Percentiles rank a stretch among this genome's conserved stretches.
Evolutionary conservation across 768 basidiomycete species (phyloP).

Genomic region (Kondoa subrosea): DNA sequence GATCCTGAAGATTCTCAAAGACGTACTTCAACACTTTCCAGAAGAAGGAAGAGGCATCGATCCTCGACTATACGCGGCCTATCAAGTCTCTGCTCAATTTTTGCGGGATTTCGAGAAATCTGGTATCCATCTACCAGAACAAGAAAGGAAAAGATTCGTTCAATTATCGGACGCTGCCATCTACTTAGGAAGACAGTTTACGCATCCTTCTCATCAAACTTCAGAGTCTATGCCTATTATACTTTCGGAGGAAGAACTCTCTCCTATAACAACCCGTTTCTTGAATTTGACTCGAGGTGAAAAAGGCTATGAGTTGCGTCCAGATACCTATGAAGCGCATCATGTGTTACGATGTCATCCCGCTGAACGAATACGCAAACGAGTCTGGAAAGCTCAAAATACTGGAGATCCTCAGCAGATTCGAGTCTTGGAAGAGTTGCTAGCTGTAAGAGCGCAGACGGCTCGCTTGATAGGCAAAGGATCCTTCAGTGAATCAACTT

Average conservation of each 20-base stretch:
- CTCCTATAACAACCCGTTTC: slow-evolving; percentile 2
- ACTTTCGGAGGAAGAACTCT: neutral
- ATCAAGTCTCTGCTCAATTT: slow-evolving; percentile 67
- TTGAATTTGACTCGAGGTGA: neutral
- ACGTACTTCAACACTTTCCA: neutral
- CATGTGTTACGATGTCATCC: slow-evolving; percentile 85
- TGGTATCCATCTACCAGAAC: slow-evolving; percentile 69
- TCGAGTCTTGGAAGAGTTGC: slow-evolving; percentile 53
- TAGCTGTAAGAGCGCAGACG: slow-evolving; percentile 61
- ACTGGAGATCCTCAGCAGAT: slow-evolving; percentile 42
- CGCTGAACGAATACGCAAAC: slow-evolving; percentile 59
- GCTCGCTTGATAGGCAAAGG: slow-evolving; percentile 67
- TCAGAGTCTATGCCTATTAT: slow-evolving; percentile 16
- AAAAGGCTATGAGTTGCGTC: slow-evolving; percentile 34
- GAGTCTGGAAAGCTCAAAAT: slow-evolving; percentile 67
- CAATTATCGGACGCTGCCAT: slow-evolving; percentile 77
- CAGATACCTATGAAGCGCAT: slow-evolving; percentile 79
- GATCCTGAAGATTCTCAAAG: neutral
- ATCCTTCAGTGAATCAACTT: slow-evolving; percentile 70
- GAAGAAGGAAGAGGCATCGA: neutral
- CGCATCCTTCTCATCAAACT: slow-evolving; percentile 43
- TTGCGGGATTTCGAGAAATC: slow-evolving; percentile 96
- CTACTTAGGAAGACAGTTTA: slow-evolving; percentile 67
- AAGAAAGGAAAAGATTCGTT: slow-evolving; percentile 64
- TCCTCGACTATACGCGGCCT: slow-evolving; percentile 26